These are phyloP conservation scores for Lentinula sp. DNA, from an alignment of 768 basidiomycete genomes.

Conservation along the genomic window DNA sequence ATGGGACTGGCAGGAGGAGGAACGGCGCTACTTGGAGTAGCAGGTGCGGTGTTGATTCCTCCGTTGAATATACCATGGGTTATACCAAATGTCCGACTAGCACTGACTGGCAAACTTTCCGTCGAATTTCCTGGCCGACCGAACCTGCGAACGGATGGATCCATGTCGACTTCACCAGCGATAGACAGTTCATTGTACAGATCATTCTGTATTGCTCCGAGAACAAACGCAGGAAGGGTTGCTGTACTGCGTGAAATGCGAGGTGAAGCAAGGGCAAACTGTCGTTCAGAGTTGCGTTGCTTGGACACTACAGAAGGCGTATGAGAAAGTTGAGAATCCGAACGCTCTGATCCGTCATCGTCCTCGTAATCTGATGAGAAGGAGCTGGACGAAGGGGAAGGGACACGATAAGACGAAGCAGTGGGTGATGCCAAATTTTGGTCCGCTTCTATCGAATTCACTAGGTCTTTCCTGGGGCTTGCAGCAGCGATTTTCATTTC, in stretches of 20 bases:
- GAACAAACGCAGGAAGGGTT: conserved; percentile 10
- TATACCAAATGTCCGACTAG: not conserved
- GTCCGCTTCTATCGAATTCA: not conserved
- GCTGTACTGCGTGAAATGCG: conserved; percentile 10
- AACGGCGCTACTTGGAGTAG: not conserved
- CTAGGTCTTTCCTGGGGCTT: not conserved
- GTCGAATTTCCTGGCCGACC: conserved; percentile 75
- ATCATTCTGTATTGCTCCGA: conserved; percentile 1
- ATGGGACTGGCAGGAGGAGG: conserved; percentile 12
- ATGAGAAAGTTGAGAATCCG: conserved; percentile 20
- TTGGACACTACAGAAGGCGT: conserved; percentile 39
- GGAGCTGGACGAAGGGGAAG: not conserved
- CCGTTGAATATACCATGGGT: not conserved
- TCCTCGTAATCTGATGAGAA: conserved; percentile 3
- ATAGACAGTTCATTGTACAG: not conserved
- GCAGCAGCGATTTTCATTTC: not conserved
- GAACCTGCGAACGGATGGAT: conserved; percentile 70
- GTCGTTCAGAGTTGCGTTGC: conserved; percentile 14
- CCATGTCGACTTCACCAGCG: conserved; percentile 37
- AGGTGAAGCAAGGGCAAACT: conserved; percentile 15
- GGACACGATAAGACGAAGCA: not conserved
- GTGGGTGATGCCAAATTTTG: not conserved
- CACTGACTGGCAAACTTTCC: conserved; percentile 48
- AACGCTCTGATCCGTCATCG: not conserved
- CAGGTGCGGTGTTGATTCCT: not conserved